Base-by-base conservation (phyloP, 129 eudicot genomes). In the Helianthus tuberosus region DNA sequence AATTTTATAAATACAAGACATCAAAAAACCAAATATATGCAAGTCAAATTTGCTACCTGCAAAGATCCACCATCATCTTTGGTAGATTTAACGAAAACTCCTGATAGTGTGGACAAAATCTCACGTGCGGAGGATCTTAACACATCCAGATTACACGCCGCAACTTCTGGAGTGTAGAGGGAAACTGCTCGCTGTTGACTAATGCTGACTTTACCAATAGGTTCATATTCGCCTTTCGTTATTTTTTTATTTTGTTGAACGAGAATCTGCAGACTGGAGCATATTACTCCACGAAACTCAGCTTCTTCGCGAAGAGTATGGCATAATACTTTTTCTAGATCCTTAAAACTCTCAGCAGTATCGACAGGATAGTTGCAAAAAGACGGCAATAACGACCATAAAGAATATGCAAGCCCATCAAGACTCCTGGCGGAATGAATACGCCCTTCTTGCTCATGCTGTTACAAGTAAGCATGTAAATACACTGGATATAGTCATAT, bases 291-390 rank as follows among this genome's bases (percentile, higher is more conserved):
- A 66, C 84, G 92, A n/a, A 85, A 55, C 67, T 89, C 94, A 59
- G 90, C 66, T 70, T 95, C 96, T 65, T 89, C 89, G 9, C 55
- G 69, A 52, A 95, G 87, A 66, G 96, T 71, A 51, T 66, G 63
- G 66, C 89, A 81, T 78, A 95, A 73, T 51, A 57, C 80, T 83
- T 78, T 79, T 86, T 87, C 87, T 6, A 95, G 63, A 78, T 84
- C 90, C 73, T 82, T 85, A 70, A 91, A 95, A 74, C 84, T 84
- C 83, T 89, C 87, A 62, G 92, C 87, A 50, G 96, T 87, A 75
- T 91, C 97, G 60, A 61, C 32, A 10, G 99, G 96, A 72, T 95
- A 95, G 84, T 88, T 89, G 94, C 97, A 95, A 81, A 95, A 91
- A 9, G 99, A 89, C 59, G 96, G 97, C 69, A 95, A 55, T 58